Percentiles rank a stretch among this genome's conserved stretches.
These are phyloP conservation scores for Babesia divergens DNA, from an alignment of 169 alveolate genomes.

Conservation along the genomic window DNA sequence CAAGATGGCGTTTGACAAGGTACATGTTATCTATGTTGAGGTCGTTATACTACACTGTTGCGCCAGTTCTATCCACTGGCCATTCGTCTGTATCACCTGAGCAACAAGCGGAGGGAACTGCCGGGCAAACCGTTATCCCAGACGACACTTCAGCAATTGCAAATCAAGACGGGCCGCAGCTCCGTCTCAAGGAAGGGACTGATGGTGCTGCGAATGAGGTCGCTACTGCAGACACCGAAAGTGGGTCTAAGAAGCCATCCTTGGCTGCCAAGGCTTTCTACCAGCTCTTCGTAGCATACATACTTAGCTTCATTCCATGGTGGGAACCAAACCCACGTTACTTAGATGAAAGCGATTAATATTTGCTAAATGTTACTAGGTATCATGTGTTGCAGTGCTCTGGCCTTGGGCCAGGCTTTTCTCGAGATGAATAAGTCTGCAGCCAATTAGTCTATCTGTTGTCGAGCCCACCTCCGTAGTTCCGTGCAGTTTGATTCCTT, in stretches of 20 bases:
- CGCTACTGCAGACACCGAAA: not conserved
- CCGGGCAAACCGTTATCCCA: too few relatives aligned
- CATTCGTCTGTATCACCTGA: too few relatives aligned
- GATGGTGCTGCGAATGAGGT: not conserved
- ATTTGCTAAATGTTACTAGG: not conserved
- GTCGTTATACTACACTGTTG: too few relatives aligned
- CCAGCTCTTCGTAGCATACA: conserved; percentile 68
- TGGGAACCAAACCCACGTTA: conserved; percentile 77
- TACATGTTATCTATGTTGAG: too few relatives aligned
- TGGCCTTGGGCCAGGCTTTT: not conserved
- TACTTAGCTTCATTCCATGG: conserved; percentile 76
- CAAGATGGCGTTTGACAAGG: too few relatives aligned
- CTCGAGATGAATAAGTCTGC: conserved; percentile 26
- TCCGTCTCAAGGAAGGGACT: not conserved
- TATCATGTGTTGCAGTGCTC: not conserved
- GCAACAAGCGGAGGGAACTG: too few relatives aligned
- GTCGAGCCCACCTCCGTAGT: conserved; percentile 25
- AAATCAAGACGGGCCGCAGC: not conserved
- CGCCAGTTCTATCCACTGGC: too few relatives aligned
- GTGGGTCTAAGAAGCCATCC: conserved; percentile 41
- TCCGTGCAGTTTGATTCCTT: conserved; percentile 22
- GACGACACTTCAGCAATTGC: too few relatives aligned
- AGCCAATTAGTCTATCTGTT: not conserved
- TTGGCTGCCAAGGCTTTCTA: conserved; percentile 61
- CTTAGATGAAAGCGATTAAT: conserved; percentile 43